These are phyloP conservation scores for Lasiodiplodia gonubiensis DNA, from an alignment of 2,329 filamentous ascomycete genomes.

Conservation along the genomic window DNA sequence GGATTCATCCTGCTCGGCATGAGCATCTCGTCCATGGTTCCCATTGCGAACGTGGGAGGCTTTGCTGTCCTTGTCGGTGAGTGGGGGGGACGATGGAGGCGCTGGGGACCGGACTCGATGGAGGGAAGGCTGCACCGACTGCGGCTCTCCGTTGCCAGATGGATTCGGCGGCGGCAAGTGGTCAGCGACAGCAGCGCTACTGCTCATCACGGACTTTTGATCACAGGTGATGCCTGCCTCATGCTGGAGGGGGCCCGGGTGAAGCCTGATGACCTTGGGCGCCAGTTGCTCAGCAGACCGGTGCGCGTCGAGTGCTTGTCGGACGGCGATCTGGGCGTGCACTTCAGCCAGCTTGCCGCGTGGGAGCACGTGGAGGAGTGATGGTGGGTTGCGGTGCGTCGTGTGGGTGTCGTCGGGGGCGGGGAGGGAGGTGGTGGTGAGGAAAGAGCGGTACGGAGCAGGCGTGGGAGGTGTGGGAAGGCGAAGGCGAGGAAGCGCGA, in stretches of 20 bases:
- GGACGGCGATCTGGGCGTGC: slow-evolving; percentile 21
- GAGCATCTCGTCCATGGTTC: slow-evolving; percentile 30
- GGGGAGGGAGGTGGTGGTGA: slow-evolving; percentile 19
- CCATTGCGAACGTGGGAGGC: slow-evolving; percentile 19
- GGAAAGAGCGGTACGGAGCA: slow-evolving; percentile 18
- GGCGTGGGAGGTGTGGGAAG: slow-evolving; percentile 23
- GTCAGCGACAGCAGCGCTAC: slow-evolving; percentile 31
- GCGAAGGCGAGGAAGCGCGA: slow-evolving; percentile 26
- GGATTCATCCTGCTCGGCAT: slow-evolving; percentile 49
- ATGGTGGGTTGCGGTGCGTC: slow-evolving; percentile 11
- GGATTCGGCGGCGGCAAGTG: slow-evolving; percentile 29
- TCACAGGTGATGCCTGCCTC: slow-evolving; percentile 27
- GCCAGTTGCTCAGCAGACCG: slow-evolving; percentile 30
- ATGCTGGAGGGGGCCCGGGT: slow-evolving; percentile 28
- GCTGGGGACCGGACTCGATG: slow-evolving; percentile 25
- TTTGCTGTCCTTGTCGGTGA: slow-evolving; percentile 27
- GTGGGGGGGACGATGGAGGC: slow-evolving; percentile 26
- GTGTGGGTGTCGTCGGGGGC: slow-evolving; percentile 12
- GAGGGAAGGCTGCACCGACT: slow-evolving; percentile 28
- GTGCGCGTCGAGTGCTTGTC: slow-evolving; percentile 28
- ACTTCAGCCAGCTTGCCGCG: slow-evolving; percentile 20
- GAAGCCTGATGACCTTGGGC: slow-evolving; percentile 23
- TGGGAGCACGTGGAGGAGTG: neutral
- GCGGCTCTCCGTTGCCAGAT: slow-evolving; percentile 29
- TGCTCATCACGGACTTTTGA: slow-evolving; percentile 31